phyloP scores from a whole-genome alignment of 139 green algal species.

The Picochlorum costavermella region DNA sequence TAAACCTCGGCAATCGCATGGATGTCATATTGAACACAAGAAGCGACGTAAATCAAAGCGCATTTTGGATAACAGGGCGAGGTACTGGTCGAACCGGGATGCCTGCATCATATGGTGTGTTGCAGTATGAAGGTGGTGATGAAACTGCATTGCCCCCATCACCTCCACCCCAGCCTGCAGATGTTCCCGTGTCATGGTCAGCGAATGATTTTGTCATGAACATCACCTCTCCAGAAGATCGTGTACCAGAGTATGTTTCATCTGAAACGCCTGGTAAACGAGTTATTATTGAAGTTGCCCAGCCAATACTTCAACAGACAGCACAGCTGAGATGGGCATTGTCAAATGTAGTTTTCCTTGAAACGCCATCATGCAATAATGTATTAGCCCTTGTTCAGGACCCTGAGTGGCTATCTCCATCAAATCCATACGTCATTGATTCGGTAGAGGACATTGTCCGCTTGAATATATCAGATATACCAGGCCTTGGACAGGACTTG shows the following conservation, averaged over 20 bases:
- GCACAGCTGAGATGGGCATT: conserved; percentile 13
- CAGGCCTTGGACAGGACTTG: background rate
- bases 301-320: conserved; percentile 7
- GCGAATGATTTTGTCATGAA: background rate
- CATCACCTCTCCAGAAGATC: background rate
- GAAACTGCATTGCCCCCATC: background rate
- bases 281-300: background rate
- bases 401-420: background rate
- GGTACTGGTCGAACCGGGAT: background rate
- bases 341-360: background rate
- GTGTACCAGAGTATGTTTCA: background rate
- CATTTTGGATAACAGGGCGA: conserved; percentile 1
- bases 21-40: background rate
- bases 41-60: background rate
- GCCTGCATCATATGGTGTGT: background rate
- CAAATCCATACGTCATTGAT: background rate
- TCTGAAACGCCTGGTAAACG: background rate
- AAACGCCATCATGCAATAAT: conserved; percentile 11
- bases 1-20: conserved; percentile 45
- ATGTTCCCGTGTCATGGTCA: background rate
- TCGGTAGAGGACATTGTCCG: background rate
- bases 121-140: background rate
- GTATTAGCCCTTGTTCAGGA: background rate
- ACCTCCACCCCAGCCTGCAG: background rate
- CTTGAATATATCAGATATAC: background rate